phyloP scores from a whole-genome alignment of 2,329 filamentous ascomycete species.

The Aspergillus texensis region DNA sequence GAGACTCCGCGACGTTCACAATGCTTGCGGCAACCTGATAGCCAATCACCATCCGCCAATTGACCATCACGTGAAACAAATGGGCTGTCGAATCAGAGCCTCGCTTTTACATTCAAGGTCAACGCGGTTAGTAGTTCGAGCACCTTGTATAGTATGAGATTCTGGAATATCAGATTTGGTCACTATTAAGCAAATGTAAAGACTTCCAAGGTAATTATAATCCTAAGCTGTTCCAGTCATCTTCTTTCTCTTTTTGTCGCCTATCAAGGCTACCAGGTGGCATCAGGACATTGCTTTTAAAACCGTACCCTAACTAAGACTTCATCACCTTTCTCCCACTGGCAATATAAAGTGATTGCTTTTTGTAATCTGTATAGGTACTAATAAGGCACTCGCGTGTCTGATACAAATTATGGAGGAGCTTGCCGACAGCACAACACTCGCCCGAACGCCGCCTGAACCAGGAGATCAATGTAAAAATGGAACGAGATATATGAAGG shows the following conservation, averaged over 20 bases:
- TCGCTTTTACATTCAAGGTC: constrained; percentile 15
- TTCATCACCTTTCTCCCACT: not conserved
- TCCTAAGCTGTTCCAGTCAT: not conserved
- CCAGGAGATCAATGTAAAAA: not conserved
- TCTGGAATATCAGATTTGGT: not conserved
- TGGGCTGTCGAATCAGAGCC: constrained; percentile 20
- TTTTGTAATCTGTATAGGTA: not conserved
- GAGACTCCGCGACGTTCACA: constrained; percentile 30
- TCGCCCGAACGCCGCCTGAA: constrained; percentile 5
- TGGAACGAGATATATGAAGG: constrained; percentile 1
- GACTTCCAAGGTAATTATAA: not conserved
- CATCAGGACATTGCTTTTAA: not conserved
- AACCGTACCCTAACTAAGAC: not conserved
- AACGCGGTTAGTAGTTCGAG: not conserved
- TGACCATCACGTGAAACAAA: constrained; percentile 22
- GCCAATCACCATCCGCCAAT: constrained; percentile 31
- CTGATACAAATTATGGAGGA: not conserved
- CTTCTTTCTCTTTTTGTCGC: not conserved
- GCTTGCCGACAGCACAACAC: not conserved
- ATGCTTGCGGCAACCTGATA: constrained; percentile 20
- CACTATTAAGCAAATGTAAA: not conserved
- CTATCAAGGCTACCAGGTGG: not conserved
- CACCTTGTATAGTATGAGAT: not conserved
- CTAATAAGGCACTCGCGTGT: not conserved
- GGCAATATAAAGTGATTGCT: not conserved